A percentile compares a stretch with the other conserved stretches of the same genome.
Conservation (phyloP, 495 filamentous ascomycete genomes). For the Aspergillus indologenus region DNA sequence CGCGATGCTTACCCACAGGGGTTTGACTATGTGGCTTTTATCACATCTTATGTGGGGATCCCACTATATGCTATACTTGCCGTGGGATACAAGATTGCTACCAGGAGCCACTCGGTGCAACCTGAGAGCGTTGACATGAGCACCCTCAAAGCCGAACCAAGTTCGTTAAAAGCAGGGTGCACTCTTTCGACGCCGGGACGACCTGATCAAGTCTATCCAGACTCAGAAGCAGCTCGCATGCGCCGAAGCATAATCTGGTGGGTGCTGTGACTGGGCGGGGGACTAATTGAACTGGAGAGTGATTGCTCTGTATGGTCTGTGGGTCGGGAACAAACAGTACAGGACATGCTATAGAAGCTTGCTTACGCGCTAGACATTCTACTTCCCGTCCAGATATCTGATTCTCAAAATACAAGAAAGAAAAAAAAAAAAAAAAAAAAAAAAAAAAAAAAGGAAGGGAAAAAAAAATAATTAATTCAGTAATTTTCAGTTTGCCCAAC, state of each 20-base stretch:
- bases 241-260: conserved; percentile 5
- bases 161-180: neutral
- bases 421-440: too few relatives aligned
- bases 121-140: conserved; percentile 57
- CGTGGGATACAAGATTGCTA: conserved; percentile 61
- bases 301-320: neutral
- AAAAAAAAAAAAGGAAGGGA: too few relatives aligned
- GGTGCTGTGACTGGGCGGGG: conserved; percentile 7
- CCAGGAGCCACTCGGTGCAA: conserved; percentile 46
- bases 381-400: too few relatives aligned
- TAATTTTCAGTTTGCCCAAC: too few relatives aligned
- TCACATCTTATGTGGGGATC: conserved; percentile 76
- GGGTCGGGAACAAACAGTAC: neutral
- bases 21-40: conserved; percentile 61
- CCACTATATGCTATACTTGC: conserved; percentile 70
- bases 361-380: neutral
- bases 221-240: conserved; percentile 1
- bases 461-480: too few relatives aligned
- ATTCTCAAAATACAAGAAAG: too few relatives aligned
- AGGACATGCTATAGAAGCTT: neutral
- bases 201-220: neutral
- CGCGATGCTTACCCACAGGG: conserved; percentile 34
- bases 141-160: neutral
- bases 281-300: neutral
- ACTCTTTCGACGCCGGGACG: neutral